Base-by-base conservation (phyloP, 2,329 filamentous ascomycete genomes). In the Colletotrichum sp. region DNA sequence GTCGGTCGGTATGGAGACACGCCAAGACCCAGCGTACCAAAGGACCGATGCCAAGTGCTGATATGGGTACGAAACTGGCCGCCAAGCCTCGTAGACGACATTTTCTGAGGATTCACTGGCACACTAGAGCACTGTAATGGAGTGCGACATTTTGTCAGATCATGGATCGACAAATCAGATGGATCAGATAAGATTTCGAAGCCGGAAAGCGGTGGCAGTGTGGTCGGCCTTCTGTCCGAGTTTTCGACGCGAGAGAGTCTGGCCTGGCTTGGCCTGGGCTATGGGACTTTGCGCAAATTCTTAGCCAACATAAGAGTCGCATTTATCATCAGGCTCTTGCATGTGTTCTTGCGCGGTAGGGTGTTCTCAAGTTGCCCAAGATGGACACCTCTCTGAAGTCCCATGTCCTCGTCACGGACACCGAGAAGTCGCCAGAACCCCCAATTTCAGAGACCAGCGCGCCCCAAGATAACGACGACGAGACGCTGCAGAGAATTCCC, bases 401-500 rank as follows among this genome's bases (percentile, higher is more conserved):
- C 0, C 68, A 36, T 5, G 60, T 36, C 60, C 39, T 55, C 43
- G 39, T 65, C 13, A 28, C 58, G 39, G 68, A 71, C 25, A 28
- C 43, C 13, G 60, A 71, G 28, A 71, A 71, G 68, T 36, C 60
- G 12, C 58, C 39, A 9, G 30, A 32, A 48, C 60, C 34, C 13
- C 22, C 43, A 4, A 22, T 52, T 5, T 71, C 68, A 12, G 58
- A 62, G 16, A 60, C 39, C 27, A 30, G 28, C 8, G 22, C 25
- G 0, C 39, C 56, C 1, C 68, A 16, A 3, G 60, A 65, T 22
- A 25, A 65, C 15, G 69, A 71, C 1, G 61, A 71, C 30, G 48
- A 71, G 16, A 27, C 60, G 1, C 48, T 71, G 2, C 60, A 58
- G 32, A 28, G 25, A 5, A 78, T 80, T 32, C 79, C 78, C 1